Evolutionary conservation across 2,329 filamentous ascomycete genomes (phyloP).

Genomic region (Peltaster fructicola): DNA sequence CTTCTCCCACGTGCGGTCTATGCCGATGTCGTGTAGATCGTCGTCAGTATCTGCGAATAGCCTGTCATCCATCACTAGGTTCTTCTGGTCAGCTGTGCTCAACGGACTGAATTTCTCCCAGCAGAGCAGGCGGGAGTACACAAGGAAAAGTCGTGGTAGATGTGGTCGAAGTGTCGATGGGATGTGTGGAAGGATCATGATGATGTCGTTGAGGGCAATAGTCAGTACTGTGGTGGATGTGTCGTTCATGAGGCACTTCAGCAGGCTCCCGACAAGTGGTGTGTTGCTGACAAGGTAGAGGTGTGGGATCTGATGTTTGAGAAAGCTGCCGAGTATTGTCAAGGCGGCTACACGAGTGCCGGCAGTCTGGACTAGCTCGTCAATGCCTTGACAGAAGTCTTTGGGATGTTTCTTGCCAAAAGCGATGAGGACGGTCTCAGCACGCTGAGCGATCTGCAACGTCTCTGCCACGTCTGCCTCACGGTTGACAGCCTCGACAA

Average conservation of each 20-base stretch:
- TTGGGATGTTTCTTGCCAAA: constrained; percentile 53
- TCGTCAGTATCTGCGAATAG: constrained; percentile 15
- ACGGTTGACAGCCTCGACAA: constrained; percentile 19
- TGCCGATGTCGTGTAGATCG: constrained; percentile 22
- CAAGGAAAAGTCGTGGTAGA: constrained; percentile 59
- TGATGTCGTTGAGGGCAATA: constrained; percentile 52
- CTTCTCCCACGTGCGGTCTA: constrained; percentile 43
- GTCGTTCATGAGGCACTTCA: constrained; percentile 59
- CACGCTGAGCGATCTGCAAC: constrained; percentile 29
- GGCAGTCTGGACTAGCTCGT: constrained; percentile 47
- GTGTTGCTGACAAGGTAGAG: constrained; percentile 57
- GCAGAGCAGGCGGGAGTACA: constrained; percentile 63
- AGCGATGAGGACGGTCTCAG: constrained; percentile 34
- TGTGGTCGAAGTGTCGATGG: constrained; percentile 51
- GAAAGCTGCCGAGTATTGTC: constrained; percentile 52
- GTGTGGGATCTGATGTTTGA: constrained; percentile 62
- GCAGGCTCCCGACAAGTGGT: constrained; percentile 50
- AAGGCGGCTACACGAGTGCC: constrained; percentile 47
- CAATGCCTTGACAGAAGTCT: constrained; percentile 48
- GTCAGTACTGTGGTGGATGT: constrained; percentile 64
- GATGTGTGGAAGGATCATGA: constrained; percentile 72
- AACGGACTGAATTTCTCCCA: constrained; percentile 44
- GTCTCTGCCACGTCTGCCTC: constrained; percentile 24
- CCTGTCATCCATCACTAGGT: constrained; percentile 19
- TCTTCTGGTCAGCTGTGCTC: constrained; percentile 17